Evolutionary conservation across 192 early-diverging fungal species (phyloP).

Genomic region (Backusella sp.): DNA sequence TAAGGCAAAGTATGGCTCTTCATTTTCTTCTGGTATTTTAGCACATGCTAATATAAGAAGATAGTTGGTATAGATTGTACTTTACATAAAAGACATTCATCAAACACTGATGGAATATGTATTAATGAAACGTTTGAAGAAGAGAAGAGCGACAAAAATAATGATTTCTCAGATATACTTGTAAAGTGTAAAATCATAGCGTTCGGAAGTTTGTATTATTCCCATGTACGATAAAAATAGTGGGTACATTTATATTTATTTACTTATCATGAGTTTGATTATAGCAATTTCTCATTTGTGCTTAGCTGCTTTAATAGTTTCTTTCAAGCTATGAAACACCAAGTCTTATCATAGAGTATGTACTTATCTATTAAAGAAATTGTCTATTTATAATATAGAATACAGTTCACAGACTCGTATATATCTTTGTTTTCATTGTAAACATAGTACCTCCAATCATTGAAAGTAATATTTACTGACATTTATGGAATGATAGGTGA

Average conservation of each 20-base stretch:
- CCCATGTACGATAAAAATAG: neutral
- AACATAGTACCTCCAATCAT: slow-evolving; percentile 55
- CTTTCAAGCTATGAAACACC: slow-evolving; percentile 47
- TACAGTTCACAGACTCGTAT: slow-evolving; percentile 52
- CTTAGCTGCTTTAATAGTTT: slow-evolving; percentile 65
- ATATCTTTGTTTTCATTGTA: slow-evolving; percentile 54
- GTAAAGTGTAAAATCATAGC: slow-evolving; percentile 58
- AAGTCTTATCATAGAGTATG: neutral
- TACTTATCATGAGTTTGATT: slow-evolving; percentile 18
- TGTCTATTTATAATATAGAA: slow-evolving; percentile 50
- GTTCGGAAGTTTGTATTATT: slow-evolving; percentile 45
- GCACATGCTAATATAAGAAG: neutral
- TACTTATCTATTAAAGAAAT: slow-evolving; percentile 38
- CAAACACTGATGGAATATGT: neutral
- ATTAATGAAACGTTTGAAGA: neutral
- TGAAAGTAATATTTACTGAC: slow-evolving; percentile 56
- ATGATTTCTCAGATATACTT: slow-evolving; percentile 22
- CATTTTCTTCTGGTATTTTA: neutral
- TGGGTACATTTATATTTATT: neutral
- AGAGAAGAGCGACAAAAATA: slow-evolving; percentile 2
- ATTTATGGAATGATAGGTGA: slow-evolving; percentile 59
- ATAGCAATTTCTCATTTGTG: slow-evolving; percentile 62
- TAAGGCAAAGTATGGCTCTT: neutral
- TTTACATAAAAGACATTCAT: neutral
- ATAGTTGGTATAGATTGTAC: neutral